Evolutionary conservation across 371 early-diverging fungal species (phyloP), one percentile per base, ranked within the genome.

Genomic region (Mucor circinelloides): DNA sequence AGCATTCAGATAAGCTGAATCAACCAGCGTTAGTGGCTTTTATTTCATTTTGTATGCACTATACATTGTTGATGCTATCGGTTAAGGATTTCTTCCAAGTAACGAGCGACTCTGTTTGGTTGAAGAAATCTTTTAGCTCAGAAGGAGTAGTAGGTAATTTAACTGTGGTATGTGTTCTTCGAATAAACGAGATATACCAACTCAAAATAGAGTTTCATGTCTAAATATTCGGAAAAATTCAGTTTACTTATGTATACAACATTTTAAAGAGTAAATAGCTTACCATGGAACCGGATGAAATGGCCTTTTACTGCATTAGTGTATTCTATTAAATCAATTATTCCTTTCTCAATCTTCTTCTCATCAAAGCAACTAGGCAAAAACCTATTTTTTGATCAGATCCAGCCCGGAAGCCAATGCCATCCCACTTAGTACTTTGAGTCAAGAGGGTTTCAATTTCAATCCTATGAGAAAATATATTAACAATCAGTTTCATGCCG

Each of bases 241-340:
- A 67, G 61, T 67, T 44, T 67, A 60, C 61, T 67, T 60, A 44
- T 67, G 38, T 38, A 66, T 66, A 60, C 56, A 54, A 55, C 56
- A 67, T 54, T 30, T 60, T 60, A 60, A 56, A 60, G 56, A 30
- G 67, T 23, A 60, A 55, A 56, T 60, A 56, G 44, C 61, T 67
- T 67, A 67, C 56, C 67, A 59, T 60, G 46, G 23, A 67, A 67
- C 61, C 60, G 40, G 56, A 67, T 67, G 61, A 67, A 67, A 66
- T 66, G 66, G 40, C 60, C 38, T 66, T 66, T 66, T 59, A n/a
- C 54, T 66, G 54, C 60, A 36, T 66, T 52, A 31, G 60, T 66
- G 60, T 52, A 59, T 59, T 59, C 66, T 25, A 52, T 66, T 59
- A 66, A 66, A 27, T 52, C 54, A 54, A 60, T 59, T 34, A 36